Percentiles rank a stretch among this genome's conserved stretches.
Conservation (phyloP, 1,284 basidiomycete genomes). For the Mycosarcoma mackinlayi region DNA sequence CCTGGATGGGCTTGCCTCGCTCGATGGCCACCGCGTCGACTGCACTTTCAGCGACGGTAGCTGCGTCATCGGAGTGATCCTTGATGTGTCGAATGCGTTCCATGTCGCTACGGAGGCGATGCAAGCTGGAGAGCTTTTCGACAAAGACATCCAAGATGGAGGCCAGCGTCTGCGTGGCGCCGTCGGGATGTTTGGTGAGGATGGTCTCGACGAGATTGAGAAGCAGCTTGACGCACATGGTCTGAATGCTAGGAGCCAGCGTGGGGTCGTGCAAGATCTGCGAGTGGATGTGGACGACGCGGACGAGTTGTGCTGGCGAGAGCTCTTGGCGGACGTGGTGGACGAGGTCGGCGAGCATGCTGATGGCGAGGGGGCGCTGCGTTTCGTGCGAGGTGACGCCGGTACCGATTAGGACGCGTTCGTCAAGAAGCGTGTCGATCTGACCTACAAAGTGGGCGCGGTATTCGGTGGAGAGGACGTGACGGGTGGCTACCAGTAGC, state of each 20-base stretch:
- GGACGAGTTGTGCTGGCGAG: slow-evolving; percentile 79
- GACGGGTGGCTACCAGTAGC: slow-evolving; percentile 89
- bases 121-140: slow-evolving; percentile 86
- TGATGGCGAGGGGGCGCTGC: slow-evolving; percentile 81
- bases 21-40: slow-evolving; percentile 68
- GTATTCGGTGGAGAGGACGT: slow-evolving; percentile 85
- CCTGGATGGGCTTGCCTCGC: slow-evolving; percentile 69
- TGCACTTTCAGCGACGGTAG: background rate
- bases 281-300: slow-evolving; percentile 86
- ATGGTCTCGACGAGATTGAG: slow-evolving; percentile 89
- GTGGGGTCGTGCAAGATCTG: slow-evolving; percentile 90
- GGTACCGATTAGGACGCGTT: slow-evolving; percentile 88
- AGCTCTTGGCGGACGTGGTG: slow-evolving; percentile 91
- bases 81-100: slow-evolving; percentile 45
- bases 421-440: slow-evolving; percentile 90
- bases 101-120: slow-evolving; percentile 61
- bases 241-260: slow-evolving; percentile 83
- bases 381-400: slow-evolving; percentile 83
- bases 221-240: slow-evolving; percentile 92
- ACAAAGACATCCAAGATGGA: slow-evolving; percentile 86
- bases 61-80: slow-evolving; percentile 26
- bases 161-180: slow-evolving; percentile 77
- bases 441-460: slow-evolving; percentile 83
- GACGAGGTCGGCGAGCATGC: slow-evolving; percentile 90
- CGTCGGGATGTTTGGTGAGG: slow-evolving; percentile 70